Evolutionary conservation across 73 alveolate genomes (phyloP).

Genomic region (Paramecium bursaria): DNA sequence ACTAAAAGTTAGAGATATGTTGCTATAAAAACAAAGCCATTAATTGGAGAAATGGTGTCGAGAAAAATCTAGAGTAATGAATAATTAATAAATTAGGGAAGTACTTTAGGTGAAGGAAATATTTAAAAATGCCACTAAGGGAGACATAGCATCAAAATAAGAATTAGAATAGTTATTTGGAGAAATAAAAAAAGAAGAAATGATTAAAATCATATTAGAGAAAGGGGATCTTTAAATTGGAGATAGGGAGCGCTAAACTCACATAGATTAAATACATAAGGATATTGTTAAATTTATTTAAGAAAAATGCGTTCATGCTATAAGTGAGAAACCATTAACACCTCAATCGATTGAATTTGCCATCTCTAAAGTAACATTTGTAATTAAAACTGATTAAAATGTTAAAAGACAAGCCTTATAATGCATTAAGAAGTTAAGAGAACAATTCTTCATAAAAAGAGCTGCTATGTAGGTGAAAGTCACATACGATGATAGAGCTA

Average conservation of each 20-base stretch:
- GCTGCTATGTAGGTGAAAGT: slow-evolving; percentile 85
- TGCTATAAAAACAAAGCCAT: slow-evolving; percentile 95
- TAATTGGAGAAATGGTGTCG: slow-evolving; percentile 94
- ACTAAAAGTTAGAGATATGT: slow-evolving; percentile 92
- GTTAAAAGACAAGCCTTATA: slow-evolving; percentile 89
- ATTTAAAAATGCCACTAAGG: slow-evolving; percentile 95
- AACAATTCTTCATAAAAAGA: slow-evolving; percentile 83
- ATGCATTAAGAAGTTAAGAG: slow-evolving; percentile 73
- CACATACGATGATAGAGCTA: slow-evolving; percentile 51
- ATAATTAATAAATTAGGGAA: slow-evolving; percentile 68
- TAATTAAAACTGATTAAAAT: slow-evolving; percentile 75
- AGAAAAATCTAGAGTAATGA: slow-evolving; percentile 79
- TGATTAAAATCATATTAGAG: slow-evolving; percentile 87
- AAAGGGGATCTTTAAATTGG: slow-evolving; percentile 95
- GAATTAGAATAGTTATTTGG: slow-evolving; percentile 89
- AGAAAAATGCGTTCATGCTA: slow-evolving; percentile 83
- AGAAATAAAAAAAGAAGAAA: slow-evolving; percentile 80
- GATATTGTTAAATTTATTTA: slow-evolving; percentile 85
- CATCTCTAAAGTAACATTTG: slow-evolving; percentile 77
- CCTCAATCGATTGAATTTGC: slow-evolving; percentile 83
- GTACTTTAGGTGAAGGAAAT: slow-evolving; percentile 93
- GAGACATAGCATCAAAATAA: slow-evolving; percentile 92
- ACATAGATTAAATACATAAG: slow-evolving; percentile 76
- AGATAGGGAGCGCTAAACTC: slow-evolving; percentile 86
- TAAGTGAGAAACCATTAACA: slow-evolving; percentile 80